These are phyloP conservation scores for Mycena vulgaris DNA, from an alignment of 768 basidiomycete species.

Conservation along the genomic window DNA sequence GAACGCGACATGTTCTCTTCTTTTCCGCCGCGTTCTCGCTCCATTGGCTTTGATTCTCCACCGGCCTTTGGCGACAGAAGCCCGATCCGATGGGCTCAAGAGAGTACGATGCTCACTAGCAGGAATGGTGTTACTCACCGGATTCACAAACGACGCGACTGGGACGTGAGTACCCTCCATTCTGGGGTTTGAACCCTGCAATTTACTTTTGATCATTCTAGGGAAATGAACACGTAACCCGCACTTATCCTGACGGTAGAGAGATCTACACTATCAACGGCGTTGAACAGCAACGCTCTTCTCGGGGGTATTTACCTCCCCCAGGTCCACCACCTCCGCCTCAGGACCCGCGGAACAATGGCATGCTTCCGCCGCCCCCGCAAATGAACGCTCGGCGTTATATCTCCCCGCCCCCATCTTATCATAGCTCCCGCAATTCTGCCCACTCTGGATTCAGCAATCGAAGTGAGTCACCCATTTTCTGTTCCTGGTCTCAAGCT, in stretches of 20 bases:
- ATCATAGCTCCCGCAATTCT: slow-evolving; percentile 31
- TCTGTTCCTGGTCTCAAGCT: slow-evolving; percentile 2
- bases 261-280: slow-evolving; percentile 80
- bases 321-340: slow-evolving; percentile 25
- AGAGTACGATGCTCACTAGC: slow-evolving; percentile 70
- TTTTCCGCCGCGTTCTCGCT: slow-evolving; percentile 35
- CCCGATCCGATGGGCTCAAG: slow-evolving; percentile 61
- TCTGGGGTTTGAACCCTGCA: slow-evolving; percentile 8
- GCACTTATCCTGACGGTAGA: slow-evolving; percentile 76
- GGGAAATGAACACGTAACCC: slow-evolving; percentile 84
- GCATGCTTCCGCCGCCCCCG: slow-evolving; percentile 36
- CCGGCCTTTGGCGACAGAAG: slow-evolving; percentile 47
- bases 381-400: slow-evolving; percentile 30
- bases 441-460: slow-evolving; percentile 15
- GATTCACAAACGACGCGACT: slow-evolving; percentile 68
- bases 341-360: slow-evolving; percentile 34
- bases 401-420: slow-evolving; percentile 37
- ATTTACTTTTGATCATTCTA: slow-evolving; percentile 46
- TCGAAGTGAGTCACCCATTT: not conserved
- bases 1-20: slow-evolving; percentile 49
- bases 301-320: slow-evolving; percentile 49
- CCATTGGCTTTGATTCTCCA: slow-evolving; percentile 39
- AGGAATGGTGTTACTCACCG: slow-evolving; percentile 81
- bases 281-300: slow-evolving; percentile 57
- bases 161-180: slow-evolving; percentile 61